Base-by-base conservation (phyloP, 192 early-diverging fungal genomes). In the Mortierella hygrophila region DNA sequence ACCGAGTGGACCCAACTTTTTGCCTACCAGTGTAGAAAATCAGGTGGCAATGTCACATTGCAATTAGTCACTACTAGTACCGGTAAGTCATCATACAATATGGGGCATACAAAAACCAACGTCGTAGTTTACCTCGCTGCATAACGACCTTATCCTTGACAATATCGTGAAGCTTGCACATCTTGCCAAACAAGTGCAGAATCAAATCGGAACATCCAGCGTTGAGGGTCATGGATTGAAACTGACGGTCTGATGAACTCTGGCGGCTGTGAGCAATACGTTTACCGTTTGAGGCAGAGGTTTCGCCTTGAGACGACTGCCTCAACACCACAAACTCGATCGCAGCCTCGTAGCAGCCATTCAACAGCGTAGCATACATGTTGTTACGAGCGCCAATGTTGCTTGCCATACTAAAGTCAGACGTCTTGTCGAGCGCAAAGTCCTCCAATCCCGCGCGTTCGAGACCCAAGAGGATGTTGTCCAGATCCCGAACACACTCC, bases 401-500 rank as follows among this genome's bases (percentile, higher is more conserved):
- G 35, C 82, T 89, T 5, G 72, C 80, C 52, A 91, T 90, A 60
- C 91, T 89, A 55, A 92, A 95, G 68, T 94, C 93, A n/a, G 94
- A 91, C 1, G 91, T 82, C 23, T 91, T 90, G 26, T 95, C 92
- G 7, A 96, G 78, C 72, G 89, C 92, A 83, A 92, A 96, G 71
- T 96, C 94, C 46, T 92, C 92, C n/a, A 94, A 77, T 54, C 93
- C 92, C 0, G 91, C 88, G 16, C 88, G 87, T 11, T 91, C 70
- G 32, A 95, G 82, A 16, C 92, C 82, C 9, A 79, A 57, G 23
- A 90, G 77, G 35, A 93, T 60, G 35, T 80, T 86, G 8, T 69
- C 29, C 72, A 90, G 54, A 8, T 79, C 65, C 6, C 72, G 74
- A 60, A 83, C 72, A 29, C 79, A 80, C 7, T 82, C 78, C 20